Base-by-base conservation (phyloP, 2,329 filamentous ascomycete species). In the Byssothecium circinans region DNA sequence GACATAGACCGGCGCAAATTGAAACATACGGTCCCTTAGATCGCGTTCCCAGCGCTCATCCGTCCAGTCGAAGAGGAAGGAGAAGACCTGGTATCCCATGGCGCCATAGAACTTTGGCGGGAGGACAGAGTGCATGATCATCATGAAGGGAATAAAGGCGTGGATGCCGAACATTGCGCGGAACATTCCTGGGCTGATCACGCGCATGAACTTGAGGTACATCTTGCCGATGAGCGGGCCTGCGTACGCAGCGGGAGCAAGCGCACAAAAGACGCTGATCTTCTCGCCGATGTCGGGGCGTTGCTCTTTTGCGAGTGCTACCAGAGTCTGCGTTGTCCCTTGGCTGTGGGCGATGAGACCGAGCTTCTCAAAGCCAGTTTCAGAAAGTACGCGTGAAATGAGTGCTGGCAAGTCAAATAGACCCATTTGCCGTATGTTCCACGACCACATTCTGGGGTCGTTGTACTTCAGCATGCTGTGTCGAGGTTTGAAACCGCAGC, bases 381-480 rank as follows among this genome's bases (percentile, higher is more conserved):
- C 87, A 32, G 79, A 80, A 2, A 96, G 78, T 1, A 96, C 89
- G 5, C 89, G 84, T 0, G 87, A 89, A 1, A 88, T 81, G 27
- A 96, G 78, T 0, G 91, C 91, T 0, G 91, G 81, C 2, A 97
- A 79, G 65, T 97, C 92, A 65, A 95, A 83, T 1, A 91, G 86
- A 3, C 91, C 92, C 88, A 96, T 95, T 64, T 96, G 89, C 0
- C 89, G 83, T 45, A 96, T 95, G 57, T 95, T 95, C 92, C 92
- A 97, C 33, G 86, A 84, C 92, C 92, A 96, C 89, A 96, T 95
- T 23, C 91, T 82, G 1, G 92, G 91, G 64, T 97, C 92, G 2
- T 75, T 75, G 56, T 87, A 84, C 2, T 82, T 73, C 32, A 96
- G 80, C 18, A 85, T 72, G 2, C 79, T 81, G 65, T 97, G 92